Evolutionary conservation across 805 yeast genomes (phyloP).

Genomic region (Starmerella davenportii): DNA sequence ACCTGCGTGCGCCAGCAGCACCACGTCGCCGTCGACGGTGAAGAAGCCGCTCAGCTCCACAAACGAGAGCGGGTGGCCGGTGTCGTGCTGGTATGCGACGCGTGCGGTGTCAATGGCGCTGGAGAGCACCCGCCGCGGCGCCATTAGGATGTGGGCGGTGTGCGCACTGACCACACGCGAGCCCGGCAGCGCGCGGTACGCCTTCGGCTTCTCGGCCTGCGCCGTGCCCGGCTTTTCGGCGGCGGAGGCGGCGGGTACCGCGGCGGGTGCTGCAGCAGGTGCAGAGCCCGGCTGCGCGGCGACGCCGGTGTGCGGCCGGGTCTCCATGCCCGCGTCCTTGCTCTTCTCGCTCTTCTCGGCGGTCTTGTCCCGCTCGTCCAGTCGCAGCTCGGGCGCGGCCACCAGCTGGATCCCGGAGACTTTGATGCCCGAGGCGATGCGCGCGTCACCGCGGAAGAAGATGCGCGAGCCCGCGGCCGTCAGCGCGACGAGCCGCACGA

Average conservation of each 20-base stretch:
- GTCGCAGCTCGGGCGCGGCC: not conserved
- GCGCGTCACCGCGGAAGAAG: slow-evolving; percentile 8
- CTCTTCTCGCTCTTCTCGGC: not conserved
- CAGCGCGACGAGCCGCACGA: slow-evolving; percentile 13
- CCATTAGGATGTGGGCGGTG: not conserved
- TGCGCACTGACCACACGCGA: not conserved
- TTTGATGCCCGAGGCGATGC: not conserved
- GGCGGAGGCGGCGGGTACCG: not conserved
- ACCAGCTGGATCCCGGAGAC: not conserved
- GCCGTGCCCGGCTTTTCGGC: not conserved
- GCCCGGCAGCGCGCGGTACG: not conserved
- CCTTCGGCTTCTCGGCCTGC: not conserved
- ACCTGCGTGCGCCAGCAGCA: slow-evolving; percentile 53
- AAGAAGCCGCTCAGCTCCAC: slow-evolving; percentile 30
- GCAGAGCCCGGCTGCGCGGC: not conserved
- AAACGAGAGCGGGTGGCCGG: slow-evolving; percentile 21
- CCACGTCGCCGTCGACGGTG: slow-evolving; percentile 41
- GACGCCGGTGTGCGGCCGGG: not conserved
- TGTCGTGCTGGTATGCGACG: slow-evolving; percentile 47
- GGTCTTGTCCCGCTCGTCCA: too few relatives aligned
- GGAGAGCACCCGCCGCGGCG: slow-evolving; percentile 3
- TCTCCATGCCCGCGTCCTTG: not conserved
- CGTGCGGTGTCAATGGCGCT: slow-evolving; percentile 71
- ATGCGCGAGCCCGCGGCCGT: slow-evolving; percentile 14
- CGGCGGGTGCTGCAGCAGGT: not conserved